phyloP scores from a whole-genome alignment of 306 rosid species.

The Notholithocarpus densiflorus region DNA sequence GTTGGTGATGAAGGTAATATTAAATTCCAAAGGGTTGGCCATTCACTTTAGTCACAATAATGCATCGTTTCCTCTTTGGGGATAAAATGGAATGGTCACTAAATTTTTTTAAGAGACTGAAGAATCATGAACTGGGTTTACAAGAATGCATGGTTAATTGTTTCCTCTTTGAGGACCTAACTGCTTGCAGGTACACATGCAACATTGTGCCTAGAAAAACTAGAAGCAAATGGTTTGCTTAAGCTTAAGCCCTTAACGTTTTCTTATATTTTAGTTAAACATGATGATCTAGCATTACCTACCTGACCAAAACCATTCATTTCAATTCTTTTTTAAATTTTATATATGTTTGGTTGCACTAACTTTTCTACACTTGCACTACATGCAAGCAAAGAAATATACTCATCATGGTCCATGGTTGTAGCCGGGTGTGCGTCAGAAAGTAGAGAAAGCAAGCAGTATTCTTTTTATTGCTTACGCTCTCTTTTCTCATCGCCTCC shows the following conservation, averaged over 20 bases:
- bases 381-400: constrained; percentile 14
- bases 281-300: constrained; percentile 4
- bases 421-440: constrained; percentile 18
- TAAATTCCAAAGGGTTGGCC: neutral
- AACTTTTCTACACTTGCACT: constrained; percentile 23
- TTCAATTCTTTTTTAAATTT: neutral
- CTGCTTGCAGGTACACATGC: neutral
- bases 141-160: too few relatives aligned
- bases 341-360: constrained; percentile 23
- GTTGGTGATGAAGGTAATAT: neutral
- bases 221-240: too few relatives aligned
- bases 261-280: neutral
- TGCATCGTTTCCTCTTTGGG: neutral
- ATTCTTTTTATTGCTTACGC: constrained; percentile 27
- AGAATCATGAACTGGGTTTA: too few relatives aligned
- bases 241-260: neutral
- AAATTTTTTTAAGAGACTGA: neutral
- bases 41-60: neutral
- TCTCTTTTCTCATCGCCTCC: constrained; percentile 48
- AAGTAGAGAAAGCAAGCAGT: constrained; percentile 8
- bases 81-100: neutral
- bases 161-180: neutral
- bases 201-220: neutral
- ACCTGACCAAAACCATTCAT: neutral
- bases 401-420: neutral